Evolutionary conservation across 441 rosid genomes (phyloP).

Genomic region (Corymbia calophylla): DNA sequence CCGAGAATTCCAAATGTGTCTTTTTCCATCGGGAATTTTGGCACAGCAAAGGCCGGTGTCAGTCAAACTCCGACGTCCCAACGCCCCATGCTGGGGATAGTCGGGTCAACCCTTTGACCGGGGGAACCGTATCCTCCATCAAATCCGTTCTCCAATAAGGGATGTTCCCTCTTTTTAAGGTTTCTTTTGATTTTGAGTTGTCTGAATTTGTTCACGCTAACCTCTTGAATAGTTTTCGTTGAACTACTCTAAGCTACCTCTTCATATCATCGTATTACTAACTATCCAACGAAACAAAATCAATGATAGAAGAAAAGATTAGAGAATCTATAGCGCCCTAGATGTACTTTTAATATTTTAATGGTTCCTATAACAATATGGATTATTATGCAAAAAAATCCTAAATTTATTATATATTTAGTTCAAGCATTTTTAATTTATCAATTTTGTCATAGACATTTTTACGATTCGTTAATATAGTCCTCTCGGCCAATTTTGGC

Average conservation of each 20-base stretch:
- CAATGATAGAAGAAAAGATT: background rate
- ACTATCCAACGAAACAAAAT: background rate
- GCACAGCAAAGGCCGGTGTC: background rate
- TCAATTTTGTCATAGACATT: background rate
- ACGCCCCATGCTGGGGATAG: background rate
- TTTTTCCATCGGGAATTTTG: background rate
- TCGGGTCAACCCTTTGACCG: background rate
- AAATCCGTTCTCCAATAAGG: background rate
- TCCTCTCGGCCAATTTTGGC: background rate
- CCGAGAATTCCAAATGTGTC: background rate
- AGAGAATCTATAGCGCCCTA: background rate
- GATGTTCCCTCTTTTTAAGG: background rate
- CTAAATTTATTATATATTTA: too few species aligned
- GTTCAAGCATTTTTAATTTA: background rate
- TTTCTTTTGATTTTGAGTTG: background rate
- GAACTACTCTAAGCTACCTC: background rate
- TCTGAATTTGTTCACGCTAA: background rate
- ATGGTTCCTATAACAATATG: background rate
- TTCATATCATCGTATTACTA: background rate
- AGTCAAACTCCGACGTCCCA: background rate
- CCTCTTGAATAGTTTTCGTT: background rate
- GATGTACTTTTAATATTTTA: background rate
- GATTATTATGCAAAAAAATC: too few species aligned
- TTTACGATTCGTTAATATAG: background rate
- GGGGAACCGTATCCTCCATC: background rate